Base-by-base conservation (phyloP, 495 filamentous ascomycete species). In the Hyaloscypha variabilis region DNA sequence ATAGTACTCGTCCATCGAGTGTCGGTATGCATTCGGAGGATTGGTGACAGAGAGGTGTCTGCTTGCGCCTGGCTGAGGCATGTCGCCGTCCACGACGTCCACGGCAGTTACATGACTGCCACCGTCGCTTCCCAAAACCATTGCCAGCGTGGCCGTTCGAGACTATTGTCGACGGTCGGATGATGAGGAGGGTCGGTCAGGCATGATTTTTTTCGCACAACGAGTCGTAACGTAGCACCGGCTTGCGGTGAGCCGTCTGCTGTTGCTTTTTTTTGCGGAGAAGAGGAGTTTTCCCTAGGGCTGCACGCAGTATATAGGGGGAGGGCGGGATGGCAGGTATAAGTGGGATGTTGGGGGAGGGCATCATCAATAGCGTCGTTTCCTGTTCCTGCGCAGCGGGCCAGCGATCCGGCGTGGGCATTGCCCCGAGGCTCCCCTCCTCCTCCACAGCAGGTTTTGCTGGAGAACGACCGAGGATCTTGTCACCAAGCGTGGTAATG, bases 1-100 rank as follows among this genome's bases (percentile, higher is more conserved):
- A 46, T 61, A 61, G 52, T 55, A 66, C 42, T 60, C 58, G 51
- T 66, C 64, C 64, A 66, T 66, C 28, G 64, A 66, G 36, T 54
- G 64, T 42, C 64, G 29, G 17, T 39, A 21, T 31, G 63, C 29
- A 52, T 26, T 30, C 8, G 64, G 24, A 36, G 24, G 30, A 49
- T 13, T 39, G 21, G 34, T 19, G 31, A 24, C 30, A 24, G 25
- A 23, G 26, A n/a, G 1, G 6, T 24, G 42, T 57, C 25, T 49
- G 29, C 42, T 29, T 46, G 39, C 11, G 39, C 39, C 39, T 4
- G 39, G 13, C 21, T 3, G 1, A 11, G 39, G 39, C 21, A 2
- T 8, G 6, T 28, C 11, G 25, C 31, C 30, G 34, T 46, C 57
- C 21, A 21, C 11, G 3, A 49, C n/a, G 23, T 13, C 21, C 19